Evolutionary conservation across 2,329 filamentous ascomycete genomes (phyloP).

Genomic region (Cladosporium sp.): DNA sequence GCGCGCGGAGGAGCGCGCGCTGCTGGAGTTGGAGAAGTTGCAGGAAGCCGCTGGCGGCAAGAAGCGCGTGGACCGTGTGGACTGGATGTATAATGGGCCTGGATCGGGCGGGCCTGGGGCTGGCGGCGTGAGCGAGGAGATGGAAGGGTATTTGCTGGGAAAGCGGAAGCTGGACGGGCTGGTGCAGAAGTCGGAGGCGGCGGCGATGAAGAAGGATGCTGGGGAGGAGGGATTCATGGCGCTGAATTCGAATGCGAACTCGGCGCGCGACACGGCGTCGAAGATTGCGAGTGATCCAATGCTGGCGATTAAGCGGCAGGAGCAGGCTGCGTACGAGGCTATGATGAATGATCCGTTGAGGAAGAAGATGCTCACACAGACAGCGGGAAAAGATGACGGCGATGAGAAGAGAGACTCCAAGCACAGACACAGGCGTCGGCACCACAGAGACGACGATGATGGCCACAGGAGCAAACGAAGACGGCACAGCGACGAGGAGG

Average conservation of each 20-base stretch:
- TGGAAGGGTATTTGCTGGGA: constrained; percentile 86
- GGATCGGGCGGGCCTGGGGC: constrained; percentile 68
- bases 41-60: constrained; percentile 83
- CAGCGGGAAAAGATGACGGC: constrained; percentile 28
- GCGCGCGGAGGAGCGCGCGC: constrained; percentile 84
- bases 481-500: constrained; percentile 29
- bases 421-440: constrained; percentile 24
- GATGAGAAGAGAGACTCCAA: constrained; percentile 23
- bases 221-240: constrained; percentile 50
- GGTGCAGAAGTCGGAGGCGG: constrained; percentile 71
- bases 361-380: constrained; percentile 59
- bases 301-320: constrained; percentile 86
- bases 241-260: constrained; percentile 56
- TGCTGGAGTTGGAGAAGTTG: constrained; percentile 84
- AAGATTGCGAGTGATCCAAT: constrained; percentile 91
- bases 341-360: constrained; percentile 73
- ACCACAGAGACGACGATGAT: constrained; percentile 25
- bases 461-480: constrained; percentile 28
- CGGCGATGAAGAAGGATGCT: constrained; percentile 67
- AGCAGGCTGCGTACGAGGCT: constrained; percentile 47
- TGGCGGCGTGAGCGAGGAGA: constrained; percentile 65
- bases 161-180: constrained; percentile 88
- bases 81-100: constrained; percentile 97
- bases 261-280: constrained; percentile 67
- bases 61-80: constrained; percentile 75